phyloP scores from a whole-genome alignment of 139 green algal species.

The Tetradesmus obliquus region DNA sequence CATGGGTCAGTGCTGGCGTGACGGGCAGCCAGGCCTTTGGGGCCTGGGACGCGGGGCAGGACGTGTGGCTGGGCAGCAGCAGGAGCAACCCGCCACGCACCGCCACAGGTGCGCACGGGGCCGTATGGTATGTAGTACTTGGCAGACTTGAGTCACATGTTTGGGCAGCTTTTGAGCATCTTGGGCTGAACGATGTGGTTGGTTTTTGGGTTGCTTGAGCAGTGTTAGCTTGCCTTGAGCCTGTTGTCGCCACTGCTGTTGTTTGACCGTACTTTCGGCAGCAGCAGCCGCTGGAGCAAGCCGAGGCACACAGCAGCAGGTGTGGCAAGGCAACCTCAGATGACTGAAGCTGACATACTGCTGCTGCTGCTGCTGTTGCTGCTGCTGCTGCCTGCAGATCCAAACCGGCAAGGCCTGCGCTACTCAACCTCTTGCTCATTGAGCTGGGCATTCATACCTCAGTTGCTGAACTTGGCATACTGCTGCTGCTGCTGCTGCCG shows the following conservation, averaged over 20 bases:
- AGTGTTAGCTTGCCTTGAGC: not conserved
- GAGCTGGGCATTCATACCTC: not conserved
- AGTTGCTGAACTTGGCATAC: not conserved
- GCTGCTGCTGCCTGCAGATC: no score
- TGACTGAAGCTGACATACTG: no score
- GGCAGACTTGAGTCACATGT: not conserved
- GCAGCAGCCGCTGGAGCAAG: no score
- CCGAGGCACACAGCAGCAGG: no score
- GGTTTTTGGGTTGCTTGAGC: not conserved
- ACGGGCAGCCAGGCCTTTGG: slow-evolving; percentile 89
- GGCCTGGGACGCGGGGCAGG: slow-evolving; percentile 91
- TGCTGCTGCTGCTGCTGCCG: not conserved
- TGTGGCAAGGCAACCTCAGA: no score
- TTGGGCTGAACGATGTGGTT: not conserved
- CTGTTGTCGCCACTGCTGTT: no score
- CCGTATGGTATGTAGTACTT: not conserved
- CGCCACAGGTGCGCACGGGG: slow-evolving; percentile 64
- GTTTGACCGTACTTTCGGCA: no score
- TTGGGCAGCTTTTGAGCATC: no score
- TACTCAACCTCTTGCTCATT: no score
- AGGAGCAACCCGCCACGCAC: slow-evolving; percentile 83
- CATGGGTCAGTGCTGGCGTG: slow-evolving; percentile 88
- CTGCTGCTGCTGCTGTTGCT: no score
- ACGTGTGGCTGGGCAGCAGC: slow-evolving; percentile 95
- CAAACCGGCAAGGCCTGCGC: no score